These are phyloP conservation scores for Plasmodium cynomolgi DNA, from an alignment of 169 alveolate species.

Conservation along the genomic window DNA sequence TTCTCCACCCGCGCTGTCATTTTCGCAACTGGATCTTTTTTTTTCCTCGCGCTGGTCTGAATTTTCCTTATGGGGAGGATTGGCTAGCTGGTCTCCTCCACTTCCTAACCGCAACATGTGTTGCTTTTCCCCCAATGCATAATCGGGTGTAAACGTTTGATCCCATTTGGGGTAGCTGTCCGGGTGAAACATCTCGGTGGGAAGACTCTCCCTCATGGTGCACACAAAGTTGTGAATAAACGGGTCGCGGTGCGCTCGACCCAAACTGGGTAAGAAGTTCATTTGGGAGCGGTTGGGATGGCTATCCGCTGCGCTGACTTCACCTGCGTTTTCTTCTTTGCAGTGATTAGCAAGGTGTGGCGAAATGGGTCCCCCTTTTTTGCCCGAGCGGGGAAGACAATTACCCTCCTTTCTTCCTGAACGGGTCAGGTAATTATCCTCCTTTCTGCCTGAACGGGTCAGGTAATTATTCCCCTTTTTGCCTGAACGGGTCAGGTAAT, in stretches of 20 bases:
- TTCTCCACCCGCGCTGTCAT: background rate
- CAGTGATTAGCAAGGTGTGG: background rate
- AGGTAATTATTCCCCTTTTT: background rate
- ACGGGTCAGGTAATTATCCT: background rate
- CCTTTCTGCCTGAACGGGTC: background rate
- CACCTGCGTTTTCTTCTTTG: background rate
- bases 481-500: background rate
- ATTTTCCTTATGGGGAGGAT: background rate
- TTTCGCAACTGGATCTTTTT: background rate
- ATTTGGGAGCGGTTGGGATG: background rate
- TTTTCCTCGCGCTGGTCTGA: background rate
- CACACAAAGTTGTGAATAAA: conserved; percentile 22
- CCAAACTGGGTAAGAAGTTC: background rate
- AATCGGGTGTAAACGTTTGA: background rate
- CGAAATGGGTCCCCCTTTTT: background rate
- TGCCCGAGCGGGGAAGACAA: background rate
- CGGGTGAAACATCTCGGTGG: background rate
- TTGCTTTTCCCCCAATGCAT: background rate
- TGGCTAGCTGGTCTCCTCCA: background rate
- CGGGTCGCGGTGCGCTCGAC: background rate
- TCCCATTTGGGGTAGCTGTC: background rate
- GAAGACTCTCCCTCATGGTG: background rate
- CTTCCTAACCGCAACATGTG: background rate
- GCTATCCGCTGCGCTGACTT: background rate
- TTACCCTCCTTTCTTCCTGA: background rate